Evolutionary conservation across 2,329 filamentous ascomycete genomes (phyloP), one percentile per base, ranked within the genome.

Genomic region (Gremmenia infestans): DNA sequence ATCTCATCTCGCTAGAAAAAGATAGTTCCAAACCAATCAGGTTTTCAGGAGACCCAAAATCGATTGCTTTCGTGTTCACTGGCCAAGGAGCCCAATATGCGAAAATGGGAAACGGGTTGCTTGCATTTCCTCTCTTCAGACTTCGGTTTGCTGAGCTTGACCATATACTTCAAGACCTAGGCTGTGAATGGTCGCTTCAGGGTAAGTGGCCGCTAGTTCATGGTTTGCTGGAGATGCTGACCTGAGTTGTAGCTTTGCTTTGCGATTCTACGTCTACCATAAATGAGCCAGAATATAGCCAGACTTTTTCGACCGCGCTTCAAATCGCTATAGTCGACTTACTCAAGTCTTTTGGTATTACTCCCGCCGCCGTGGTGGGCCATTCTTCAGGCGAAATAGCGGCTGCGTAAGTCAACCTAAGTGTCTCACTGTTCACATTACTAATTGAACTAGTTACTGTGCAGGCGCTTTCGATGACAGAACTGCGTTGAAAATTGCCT

Each of bases 321-420:
- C 66, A 69, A 36, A 52, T 69, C 8, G 61, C 57, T 4, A 32
- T 67, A 2, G 56, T 68, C 2, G 57, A 67, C 9, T 25, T 65
- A 8, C 55, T 67, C 1, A 11, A 15, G 5, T 43, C 40, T 3
- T 62, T 57, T 28, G 51, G 50, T 9, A 42, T 68, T 19, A 37
- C n/a, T 3, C 61, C 65, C 4, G 28, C 50, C 3, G 60, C 50
- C 5, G 64, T 68, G 1, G 55, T 65, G 2, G 65, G 67, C 8
- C 68, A 70, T 47, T 68, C 64, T 0, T 59, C 55, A 8, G 68
- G 68, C 3, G 67, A 70, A 23, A 67, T 70, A 46, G 67, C 65
- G 1, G 77, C 76, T 3, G 76, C n/a, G 37, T 57, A 42, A 40
- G 37, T 50, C 5, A 19, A 23, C 19, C 22, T 0, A 42, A 9